phyloP scores from a whole-genome alignment of 2,329 filamentous ascomycete species.

The Claviceps quebecensis region DNA sequence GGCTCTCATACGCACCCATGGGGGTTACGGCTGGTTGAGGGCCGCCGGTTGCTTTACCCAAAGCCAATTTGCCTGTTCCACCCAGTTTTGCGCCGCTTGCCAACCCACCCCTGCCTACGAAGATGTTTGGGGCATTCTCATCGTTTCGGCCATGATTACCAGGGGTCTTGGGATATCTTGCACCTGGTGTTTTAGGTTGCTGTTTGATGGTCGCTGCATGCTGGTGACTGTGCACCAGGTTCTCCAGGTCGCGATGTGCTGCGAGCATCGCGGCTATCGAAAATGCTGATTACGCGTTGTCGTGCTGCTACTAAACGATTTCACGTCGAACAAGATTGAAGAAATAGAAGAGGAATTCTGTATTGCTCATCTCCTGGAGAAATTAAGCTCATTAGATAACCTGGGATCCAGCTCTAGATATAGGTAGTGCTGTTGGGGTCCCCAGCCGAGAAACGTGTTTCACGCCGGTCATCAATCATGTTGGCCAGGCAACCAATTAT shows the following conservation, averaged over 20 bases:
- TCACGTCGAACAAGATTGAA: neutral
- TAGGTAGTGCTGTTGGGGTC: slow-evolving; percentile 9
- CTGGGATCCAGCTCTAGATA: neutral
- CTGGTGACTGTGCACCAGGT: slow-evolving; percentile 64
- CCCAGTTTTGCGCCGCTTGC: slow-evolving; percentile 44
- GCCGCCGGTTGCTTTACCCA: slow-evolving; percentile 33
- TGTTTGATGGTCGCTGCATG: slow-evolving; percentile 56
- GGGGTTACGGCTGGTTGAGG: slow-evolving; percentile 59
- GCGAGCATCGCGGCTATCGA: slow-evolving; percentile 47
- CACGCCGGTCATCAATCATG: neutral
- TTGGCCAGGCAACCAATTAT: slow-evolving; percentile 17
- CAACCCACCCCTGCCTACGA: slow-evolving; percentile 28
- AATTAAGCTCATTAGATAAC: neutral
- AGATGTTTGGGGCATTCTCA: slow-evolving; percentile 52
- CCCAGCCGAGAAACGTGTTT: slow-evolving; percentile 5
- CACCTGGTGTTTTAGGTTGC: slow-evolving; percentile 70
- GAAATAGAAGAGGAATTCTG: too few species aligned
- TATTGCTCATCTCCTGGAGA: neutral
- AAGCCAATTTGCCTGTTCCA: slow-evolving; percentile 27
- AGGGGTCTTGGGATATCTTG: slow-evolving; percentile 68
- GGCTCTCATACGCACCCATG: slow-evolving; percentile 43
- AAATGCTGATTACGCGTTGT: neutral
- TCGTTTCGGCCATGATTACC: slow-evolving; percentile 66
- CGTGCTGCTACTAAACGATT: neutral
- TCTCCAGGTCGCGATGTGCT: slow-evolving; percentile 74